Base-by-base conservation (phyloP, 2,329 filamentous ascomycete genomes). In the Cordyceps pruinosa region DNA sequence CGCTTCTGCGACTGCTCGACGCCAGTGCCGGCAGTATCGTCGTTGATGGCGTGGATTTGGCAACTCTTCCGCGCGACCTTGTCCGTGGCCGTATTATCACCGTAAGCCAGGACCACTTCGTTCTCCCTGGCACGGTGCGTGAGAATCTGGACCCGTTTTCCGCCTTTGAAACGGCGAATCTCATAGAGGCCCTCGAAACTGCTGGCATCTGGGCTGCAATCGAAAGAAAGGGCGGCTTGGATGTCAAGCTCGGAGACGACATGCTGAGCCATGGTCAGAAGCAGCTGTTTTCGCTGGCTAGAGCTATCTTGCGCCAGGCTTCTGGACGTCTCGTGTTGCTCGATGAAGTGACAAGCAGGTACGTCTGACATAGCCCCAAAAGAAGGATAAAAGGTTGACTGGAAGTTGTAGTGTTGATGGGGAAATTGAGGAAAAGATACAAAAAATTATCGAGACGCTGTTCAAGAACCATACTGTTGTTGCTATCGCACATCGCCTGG, bases 381-480 rank as follows among this genome's bases (percentile, higher is more conserved):
- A 17, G 26, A 30, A 4, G 23, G 3, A 41, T 25, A 3, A 19
- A 30, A n/a, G n/a, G 17, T 17, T 51, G 30, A 39, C 6, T 52
- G 63, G 32, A 13, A 12, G 7, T 23, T 50, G n/a, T n/a, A 72
- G 70, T 19, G 61, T 73, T 23, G 72, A 74, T 56, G 58, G 59
- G 9, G 66, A 68, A 39, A 72, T 69, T 0, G 69, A 72, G 52
- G 62, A 65, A 28, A 62, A 61, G 15, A 68, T 73, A 50, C 69
- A 68, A 56, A 59, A 64, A 10, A 60, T 72, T 2, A 65, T 74
- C 28, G 65, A 70, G 46, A 68, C 37, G 1, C 59, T 64, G 34
- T 67, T 74, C 53, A 64, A 61, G 10, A 57, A 67, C 0, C 79
- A 82, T 61, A 88, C 84, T 0, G 76, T 87, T 35, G 68, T 76